Evolutionary conservation across 192 early-diverging fungal genomes (phyloP).

Genomic region (Backusella psychrophila): DNA sequence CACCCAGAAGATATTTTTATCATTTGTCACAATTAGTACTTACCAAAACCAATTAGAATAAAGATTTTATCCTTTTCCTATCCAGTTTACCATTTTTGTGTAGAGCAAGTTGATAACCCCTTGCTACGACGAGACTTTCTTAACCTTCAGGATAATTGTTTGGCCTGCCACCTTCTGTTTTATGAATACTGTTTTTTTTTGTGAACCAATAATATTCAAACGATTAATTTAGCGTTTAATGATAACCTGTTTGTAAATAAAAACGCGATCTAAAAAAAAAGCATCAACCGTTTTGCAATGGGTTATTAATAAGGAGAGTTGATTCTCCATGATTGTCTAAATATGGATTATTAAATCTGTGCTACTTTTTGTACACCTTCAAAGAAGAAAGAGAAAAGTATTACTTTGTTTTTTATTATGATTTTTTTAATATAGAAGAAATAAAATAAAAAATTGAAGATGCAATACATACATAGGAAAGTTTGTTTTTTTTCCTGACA

Average conservation of each 20-base stretch:
- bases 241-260: not conserved
- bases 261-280: not conserved
- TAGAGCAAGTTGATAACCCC: not conserved
- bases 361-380: not conserved
- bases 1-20: not conserved
- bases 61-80: not conserved
- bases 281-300: not conserved
- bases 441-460: not conserved
- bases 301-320: not conserved
- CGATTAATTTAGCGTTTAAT: not conserved
- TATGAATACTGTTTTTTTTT: not conserved
- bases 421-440: constrained; percentile 2
- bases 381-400: not conserved
- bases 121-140: not conserved
- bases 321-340: not conserved
- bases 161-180: too few species aligned
- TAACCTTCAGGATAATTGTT: not conserved
- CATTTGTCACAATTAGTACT: not conserved
- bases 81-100: not conserved
- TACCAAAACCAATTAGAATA: not conserved
- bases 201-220: not conserved
- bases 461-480: constrained; percentile 3
- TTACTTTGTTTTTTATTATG: not conserved
- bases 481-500: not conserved
- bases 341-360: not conserved